Conservation (phyloP, 768 basidiomycete species). For the Tricholoma bakamatsutake region DNA sequence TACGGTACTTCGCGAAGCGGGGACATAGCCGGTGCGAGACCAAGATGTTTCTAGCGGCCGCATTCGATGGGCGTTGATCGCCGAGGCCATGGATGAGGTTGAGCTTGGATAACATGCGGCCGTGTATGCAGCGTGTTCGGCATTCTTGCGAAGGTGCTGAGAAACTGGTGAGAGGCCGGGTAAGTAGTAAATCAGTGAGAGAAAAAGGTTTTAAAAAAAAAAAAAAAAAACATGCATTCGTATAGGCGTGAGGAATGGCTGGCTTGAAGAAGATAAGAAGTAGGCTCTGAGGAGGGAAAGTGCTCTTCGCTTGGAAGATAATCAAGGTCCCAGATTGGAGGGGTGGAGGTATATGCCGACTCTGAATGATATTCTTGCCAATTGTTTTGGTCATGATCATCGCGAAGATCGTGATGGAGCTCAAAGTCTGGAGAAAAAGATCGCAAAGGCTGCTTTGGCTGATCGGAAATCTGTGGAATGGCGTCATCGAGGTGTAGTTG, state of each 20-base stretch:
- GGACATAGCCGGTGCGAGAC: background rate
- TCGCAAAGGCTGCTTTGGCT: slow-evolving; percentile 16
- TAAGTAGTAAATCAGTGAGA: slow-evolving; percentile 1
- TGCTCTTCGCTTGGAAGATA: slow-evolving; percentile 10
- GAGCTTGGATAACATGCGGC: slow-evolving; percentile 2
- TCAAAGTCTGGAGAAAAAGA: slow-evolving; percentile 36
- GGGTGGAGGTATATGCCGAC: background rate
- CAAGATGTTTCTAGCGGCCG: background rate
- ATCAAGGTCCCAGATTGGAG: slow-evolving; percentile 14
- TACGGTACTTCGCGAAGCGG: slow-evolving; percentile 4
- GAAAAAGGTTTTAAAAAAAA: background rate
- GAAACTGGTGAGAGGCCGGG: slow-evolving; percentile 5
- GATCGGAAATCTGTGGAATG: slow-evolving; percentile 1
- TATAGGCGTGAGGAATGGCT: slow-evolving; percentile 9
- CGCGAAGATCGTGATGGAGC: slow-evolving; percentile 15
- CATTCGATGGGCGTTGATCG: background rate
- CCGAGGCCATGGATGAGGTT: slow-evolving; percentile 5
- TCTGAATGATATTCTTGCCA: slow-evolving; percentile 9
- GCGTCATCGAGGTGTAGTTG: slow-evolving; percentile 36
- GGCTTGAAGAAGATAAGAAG: background rate
- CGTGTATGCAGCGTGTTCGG: background rate
- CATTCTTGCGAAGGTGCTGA: slow-evolving; percentile 10
- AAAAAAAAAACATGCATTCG: slow-evolving; percentile 6
- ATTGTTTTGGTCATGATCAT: slow-evolving; percentile 11
- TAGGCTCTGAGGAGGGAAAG: slow-evolving; percentile 4